These are phyloP conservation scores for Phytophthora fragariaefolia DNA, from an alignment of 352 stramenopile species.

Conservation along the genomic window DNA sequence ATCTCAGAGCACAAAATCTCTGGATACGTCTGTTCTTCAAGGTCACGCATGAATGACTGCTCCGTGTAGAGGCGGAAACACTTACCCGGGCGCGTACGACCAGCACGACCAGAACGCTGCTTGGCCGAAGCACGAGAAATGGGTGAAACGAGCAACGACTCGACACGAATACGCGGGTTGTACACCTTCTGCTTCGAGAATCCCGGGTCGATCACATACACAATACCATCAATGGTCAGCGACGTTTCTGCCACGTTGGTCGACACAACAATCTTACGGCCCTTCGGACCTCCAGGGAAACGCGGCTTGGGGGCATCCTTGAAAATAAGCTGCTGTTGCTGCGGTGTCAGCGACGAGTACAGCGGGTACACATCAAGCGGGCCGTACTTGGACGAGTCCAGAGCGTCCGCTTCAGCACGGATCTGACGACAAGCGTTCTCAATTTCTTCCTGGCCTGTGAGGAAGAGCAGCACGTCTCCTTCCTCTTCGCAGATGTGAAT, in stretches of 20 bases:
- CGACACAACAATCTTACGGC: constrained; percentile 97
- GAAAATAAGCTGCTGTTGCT: constrained; percentile 99
- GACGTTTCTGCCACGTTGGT: constrained; percentile 99
- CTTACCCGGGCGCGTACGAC: constrained; percentile 92
- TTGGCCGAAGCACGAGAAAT: constrained; percentile 97
- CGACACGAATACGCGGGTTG: constrained; percentile 98
- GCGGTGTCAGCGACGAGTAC: constrained; percentile 98
- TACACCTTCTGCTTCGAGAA: constrained; percentile 99
- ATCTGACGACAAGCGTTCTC: constrained; percentile 95
- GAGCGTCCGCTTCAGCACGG: constrained; percentile 85
- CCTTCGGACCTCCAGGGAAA: constrained; percentile 84
- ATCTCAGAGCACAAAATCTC: constrained; percentile 98
- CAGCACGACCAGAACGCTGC: constrained; percentile 93
- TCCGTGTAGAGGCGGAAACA: constrained; percentile 99
- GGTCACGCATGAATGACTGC: constrained; percentile 96
- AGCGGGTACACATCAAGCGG: constrained; percentile 95
- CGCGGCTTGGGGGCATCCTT: constrained; percentile 94
- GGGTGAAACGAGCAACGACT: constrained; percentile 98
- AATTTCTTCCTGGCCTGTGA: constrained; percentile 99
- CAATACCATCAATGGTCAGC: constrained; percentile 99
- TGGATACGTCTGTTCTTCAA: constrained; percentile 99
- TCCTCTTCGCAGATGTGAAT: constrained; percentile 98
- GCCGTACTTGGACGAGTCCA: constrained; percentile 95
- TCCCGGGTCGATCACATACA: constrained; percentile 99
- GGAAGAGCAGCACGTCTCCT: constrained; percentile 99